Base-by-base conservation (phyloP, 2,329 filamentous ascomycete species). In the Didymellaceae sp. region DNA sequence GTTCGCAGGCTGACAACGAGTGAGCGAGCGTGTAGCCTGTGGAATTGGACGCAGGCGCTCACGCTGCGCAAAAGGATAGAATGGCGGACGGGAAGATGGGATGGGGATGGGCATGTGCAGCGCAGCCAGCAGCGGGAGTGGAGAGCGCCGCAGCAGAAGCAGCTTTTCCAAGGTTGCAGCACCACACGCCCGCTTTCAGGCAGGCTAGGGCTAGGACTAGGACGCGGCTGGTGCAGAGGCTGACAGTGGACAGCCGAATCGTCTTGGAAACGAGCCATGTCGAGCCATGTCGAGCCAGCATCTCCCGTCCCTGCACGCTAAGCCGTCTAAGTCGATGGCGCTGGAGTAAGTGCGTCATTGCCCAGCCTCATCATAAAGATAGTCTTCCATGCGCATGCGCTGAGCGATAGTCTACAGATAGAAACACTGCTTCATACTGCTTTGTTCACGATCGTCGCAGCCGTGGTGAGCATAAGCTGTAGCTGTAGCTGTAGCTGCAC, bases 201-300 rank as follows among this genome's bases (percentile, higher is more conserved):
- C 22, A 25, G 6, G 22, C 6, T 10, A 10, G 10, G 6, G 10
- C 22, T 25, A 10, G 10, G 6, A 25, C 40, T 35, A 32, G 39
- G 31, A 39, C 33, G 46, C 37, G 45, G 46, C 40, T 50, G 46
- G 40, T 49, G 46, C 46, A 50, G 46, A 44, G 35, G 37, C 47
- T 51, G 47, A 33, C 47, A 20, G 20, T 39, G 34, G 32, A 22
- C 34, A 34, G 39, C 39, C 34, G 40, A 13, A 39, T 33, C 31
- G 47, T 45, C 47, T 45, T 42, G 38, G 45, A 35, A 47, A 28
- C 44, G 28, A 32, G 44, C n/a, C n/a, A n/a, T n/a, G n/a, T n/a
- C n/a, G n/a, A n/a, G n/a, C n/a, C n/a, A n/a, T n/a, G n/a, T n/a
- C n/a, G n/a, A n/a, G n/a, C 44, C 35, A 39, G 17, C 26, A 35